Base-by-base conservation (phyloP, 2,329 filamentous ascomycete species). In the Fusarium paranaense region DNA sequence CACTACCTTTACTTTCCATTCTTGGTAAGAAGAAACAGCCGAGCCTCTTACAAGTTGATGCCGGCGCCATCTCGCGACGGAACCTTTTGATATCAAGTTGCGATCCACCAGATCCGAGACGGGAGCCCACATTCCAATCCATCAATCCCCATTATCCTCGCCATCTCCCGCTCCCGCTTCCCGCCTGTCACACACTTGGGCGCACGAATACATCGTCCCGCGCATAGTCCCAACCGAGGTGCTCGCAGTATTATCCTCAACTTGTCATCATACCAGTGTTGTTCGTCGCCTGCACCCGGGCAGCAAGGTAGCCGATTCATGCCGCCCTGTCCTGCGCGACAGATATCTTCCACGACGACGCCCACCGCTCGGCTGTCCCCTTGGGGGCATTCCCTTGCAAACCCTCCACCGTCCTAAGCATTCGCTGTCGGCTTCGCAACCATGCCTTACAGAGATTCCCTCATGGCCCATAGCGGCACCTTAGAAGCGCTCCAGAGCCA, bases 361-460 rank as follows among this genome's bases (percentile, higher is more conserved):
- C 42, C 58, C 47, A 63, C 65, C 38, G 61, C 54, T 61, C 67
- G 64, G 42, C 62, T 62, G 52, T 70, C 64, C 64, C 42, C 45
- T 66, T 60, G 59, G 63, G 64, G 66, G 40, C 37, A 42, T 45
- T 42, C 62, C 58, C 35, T 42, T 35, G 18, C 61, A 52, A 45
- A 61, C 11, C 30, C 40, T 50, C 11, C 37, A 27, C 13, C 38
- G 27, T 62, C 25, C 32, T 62, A 18, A 60, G 18, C 30, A 25
- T 38, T 45, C 27, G 10, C 27, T 20, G 20, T 38, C 37, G 13
- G 60, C 47, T 27, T 52, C 42, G 18, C 56, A 61, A 42, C 25
- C 25, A 79, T 79, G 77, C 62, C 70, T 52, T 70, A 75, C 38
- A 74, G 77, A 79, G 74, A 64, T 78, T 83, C 70, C 18, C 56